phyloP scores from a whole-genome alignment of 164 flowering plant genomes.

The Stephania yunnanensis region DNA sequence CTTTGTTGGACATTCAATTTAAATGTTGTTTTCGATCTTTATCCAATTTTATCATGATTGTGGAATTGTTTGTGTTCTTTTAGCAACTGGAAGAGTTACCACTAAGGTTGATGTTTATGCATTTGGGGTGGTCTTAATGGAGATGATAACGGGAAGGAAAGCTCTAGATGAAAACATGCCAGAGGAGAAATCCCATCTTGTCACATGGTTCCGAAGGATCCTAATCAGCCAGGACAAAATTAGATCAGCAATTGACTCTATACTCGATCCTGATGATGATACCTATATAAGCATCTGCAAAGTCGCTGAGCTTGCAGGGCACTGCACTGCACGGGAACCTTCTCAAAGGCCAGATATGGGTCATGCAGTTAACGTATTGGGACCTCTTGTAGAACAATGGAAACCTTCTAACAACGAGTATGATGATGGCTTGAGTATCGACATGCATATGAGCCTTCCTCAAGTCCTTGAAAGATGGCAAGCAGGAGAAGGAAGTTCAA shows the following conservation, averaged over 20 bases:
- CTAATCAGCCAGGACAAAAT: conserved; percentile 31
- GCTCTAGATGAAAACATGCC: conserved; percentile 30
- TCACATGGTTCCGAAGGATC: conserved; percentile 44
- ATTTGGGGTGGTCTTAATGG: conserved; percentile 40
- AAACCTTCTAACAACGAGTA: conserved; percentile 29
- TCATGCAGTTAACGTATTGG: conserved; percentile 40
- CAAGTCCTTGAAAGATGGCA: conserved; percentile 35
- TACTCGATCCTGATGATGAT: conserved; percentile 39
- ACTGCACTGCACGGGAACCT: conserved; percentile 52
- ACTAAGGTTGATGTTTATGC: conserved; percentile 41
- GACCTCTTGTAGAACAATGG: conserved; percentile 57
- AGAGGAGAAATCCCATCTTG: conserved; percentile 38
- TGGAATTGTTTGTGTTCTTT: not conserved
- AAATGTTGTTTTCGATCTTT: not conserved
- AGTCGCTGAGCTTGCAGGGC: conserved; percentile 50
- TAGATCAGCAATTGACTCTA: conserved; percentile 27
- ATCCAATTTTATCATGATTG: not conserved
- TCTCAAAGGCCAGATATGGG: conserved; percentile 53
- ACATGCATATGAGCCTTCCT: conserved; percentile 32
- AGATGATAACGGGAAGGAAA: conserved; percentile 35
- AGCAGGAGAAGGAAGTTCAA: conserved; percentile 28
- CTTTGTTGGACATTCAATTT: not conserved
- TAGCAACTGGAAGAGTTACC: conserved; percentile 46
- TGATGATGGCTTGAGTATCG: conserved; percentile 26
- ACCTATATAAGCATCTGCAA: conserved; percentile 32